Percentiles rank a stretch among this genome's conserved stretches.
phyloP scores from a whole-genome alignment of 208 protist genomes.

The Leishmania amazonensis region DNA sequence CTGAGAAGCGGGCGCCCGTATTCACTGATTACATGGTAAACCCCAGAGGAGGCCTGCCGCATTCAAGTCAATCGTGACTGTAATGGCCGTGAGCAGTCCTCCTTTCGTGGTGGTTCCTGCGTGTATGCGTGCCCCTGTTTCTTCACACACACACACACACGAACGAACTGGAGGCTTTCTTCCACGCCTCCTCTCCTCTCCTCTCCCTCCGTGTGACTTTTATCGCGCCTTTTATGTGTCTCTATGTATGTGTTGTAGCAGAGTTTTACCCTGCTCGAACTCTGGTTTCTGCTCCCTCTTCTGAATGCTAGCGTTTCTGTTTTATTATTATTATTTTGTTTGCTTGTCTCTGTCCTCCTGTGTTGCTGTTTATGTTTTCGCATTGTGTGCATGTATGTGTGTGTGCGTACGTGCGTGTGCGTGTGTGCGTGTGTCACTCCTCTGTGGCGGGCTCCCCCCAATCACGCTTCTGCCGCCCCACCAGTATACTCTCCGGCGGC shows the following conservation, averaged over 20 bases:
- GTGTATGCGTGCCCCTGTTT: not conserved
- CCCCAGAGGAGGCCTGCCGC: conserved; percentile 10
- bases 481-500: not conserved
- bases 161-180: conserved; percentile 1
- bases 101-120: not conserved
- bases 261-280: not conserved
- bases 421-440: not conserved
- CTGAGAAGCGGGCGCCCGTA: conserved; percentile 45
- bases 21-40: conserved; percentile 70
- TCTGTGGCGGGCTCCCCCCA: not conserved
- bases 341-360: not conserved
- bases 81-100: not conserved
- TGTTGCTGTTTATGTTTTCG: not conserved
- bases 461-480: not conserved
- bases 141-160: not conserved
- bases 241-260: not conserved
- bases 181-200: not conserved
- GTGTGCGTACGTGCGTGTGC: not conserved
- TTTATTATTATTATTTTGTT: not conserved
- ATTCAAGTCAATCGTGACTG: not conserved
- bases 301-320: not conserved
- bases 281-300: not conserved
- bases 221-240: not conserved
- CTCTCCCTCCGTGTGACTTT: not conserved
- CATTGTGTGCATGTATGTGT: not conserved